A percentile compares a stretch with the other conserved stretches of the same genome.
Conservation (phyloP, 2,329 filamentous ascomycete genomes). For the Aspergillus spinulosporus region DNA sequence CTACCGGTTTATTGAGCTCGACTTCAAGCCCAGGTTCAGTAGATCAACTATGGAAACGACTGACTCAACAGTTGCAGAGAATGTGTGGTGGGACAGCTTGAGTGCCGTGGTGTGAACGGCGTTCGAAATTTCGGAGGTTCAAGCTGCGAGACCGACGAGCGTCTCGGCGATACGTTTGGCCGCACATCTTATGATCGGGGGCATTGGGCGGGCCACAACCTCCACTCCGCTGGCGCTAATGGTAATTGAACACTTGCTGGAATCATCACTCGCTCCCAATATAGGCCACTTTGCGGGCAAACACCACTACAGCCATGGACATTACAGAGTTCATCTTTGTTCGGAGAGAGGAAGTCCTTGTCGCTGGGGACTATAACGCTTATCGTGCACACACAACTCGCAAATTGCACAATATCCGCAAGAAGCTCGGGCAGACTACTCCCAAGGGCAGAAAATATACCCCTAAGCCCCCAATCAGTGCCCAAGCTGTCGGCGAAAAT, state of each 20-base stretch:
- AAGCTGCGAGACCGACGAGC: slow-evolving; percentile 2
- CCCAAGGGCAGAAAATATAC: slow-evolving; percentile 84
- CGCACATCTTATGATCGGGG: not conserved
- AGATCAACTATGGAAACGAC: not conserved
- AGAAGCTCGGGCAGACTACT: slow-evolving; percentile 79
- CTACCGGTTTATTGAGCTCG: not conserved
- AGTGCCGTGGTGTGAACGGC: slow-evolving; percentile 14
- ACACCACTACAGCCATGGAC: slow-evolving; percentile 63
- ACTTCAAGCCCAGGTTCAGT: not conserved
- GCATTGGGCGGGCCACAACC: slow-evolving; percentile 13
- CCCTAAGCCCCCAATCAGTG: slow-evolving; percentile 67
- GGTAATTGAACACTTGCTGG: not conserved
- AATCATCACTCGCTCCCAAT: slow-evolving; percentile 6
- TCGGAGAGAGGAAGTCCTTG: slow-evolving; percentile 76
- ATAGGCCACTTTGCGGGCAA: slow-evolving; percentile 1
- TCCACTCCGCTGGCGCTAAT: slow-evolving; percentile 22
- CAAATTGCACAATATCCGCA: slow-evolving; percentile 77
- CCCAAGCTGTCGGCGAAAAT: slow-evolving; percentile 72
- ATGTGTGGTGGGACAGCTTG: not conserved
- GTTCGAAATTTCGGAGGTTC: slow-evolving; percentile 23
- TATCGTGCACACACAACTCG: slow-evolving; percentile 80
- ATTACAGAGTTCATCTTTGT: slow-evolving; percentile 82
- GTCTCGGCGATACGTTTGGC: slow-evolving; percentile 5
- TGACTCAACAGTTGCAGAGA: not conserved
- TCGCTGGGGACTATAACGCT: slow-evolving; percentile 83